These are phyloP conservation scores for Nymphaea colorata DNA, from an alignment of 164 flowering plant genomes.

Conservation along the genomic window DNA sequence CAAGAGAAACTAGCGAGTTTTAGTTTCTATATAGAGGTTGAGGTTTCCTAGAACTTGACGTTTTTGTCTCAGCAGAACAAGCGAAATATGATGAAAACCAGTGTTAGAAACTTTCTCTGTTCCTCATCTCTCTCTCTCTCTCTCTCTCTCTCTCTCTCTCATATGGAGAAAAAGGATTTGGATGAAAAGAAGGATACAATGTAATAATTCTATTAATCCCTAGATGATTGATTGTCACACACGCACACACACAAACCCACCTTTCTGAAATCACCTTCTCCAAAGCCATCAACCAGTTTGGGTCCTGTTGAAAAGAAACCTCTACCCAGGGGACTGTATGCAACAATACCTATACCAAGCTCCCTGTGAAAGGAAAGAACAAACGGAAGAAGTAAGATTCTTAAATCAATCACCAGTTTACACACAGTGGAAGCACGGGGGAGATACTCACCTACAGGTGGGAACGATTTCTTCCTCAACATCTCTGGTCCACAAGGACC, in stretches of 20 bases:
- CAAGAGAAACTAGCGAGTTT: no score
- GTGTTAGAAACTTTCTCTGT: background rate
- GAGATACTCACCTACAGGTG: constrained; percentile 13
- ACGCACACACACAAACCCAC: constrained; percentile 8
- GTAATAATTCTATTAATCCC: background rate
- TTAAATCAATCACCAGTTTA: background rate
- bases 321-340: constrained; percentile 47
- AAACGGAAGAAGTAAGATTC: constrained; percentile 3
- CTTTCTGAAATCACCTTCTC: constrained; percentile 32
- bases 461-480: constrained; percentile 16
- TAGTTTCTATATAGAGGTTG: no score
- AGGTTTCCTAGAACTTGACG: no score
- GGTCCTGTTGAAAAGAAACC: constrained; percentile 47
- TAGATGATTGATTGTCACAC: background rate
- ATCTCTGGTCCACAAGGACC: constrained; percentile 18
- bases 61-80: background rate
- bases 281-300: constrained; percentile 22
- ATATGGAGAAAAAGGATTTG: background rate
- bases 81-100: background rate
- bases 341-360: constrained; percentile 50
- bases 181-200: no score
- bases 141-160: background rate
- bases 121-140: background rate
- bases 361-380: constrained; percentile 5
- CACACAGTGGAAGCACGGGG: background rate